A percentile compares a stretch with the other conserved stretches of the same genome.
Evolutionary conservation across 164 flowering plant species (phyloP).

Genomic region (Vitis vinifera): ASM3070453v1 NC_081818.1:26688501-26689000

Average conservation of each 20-base stretch:
- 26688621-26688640: constrained; percentile 81
- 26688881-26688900: constrained; percentile 73
- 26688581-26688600: background rate
- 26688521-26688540: no score
- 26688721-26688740: no score
- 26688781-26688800: no score
- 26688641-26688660: background rate
- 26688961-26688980: constrained; percentile 20
- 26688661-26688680: no score
- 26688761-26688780: no score
- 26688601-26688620: constrained; percentile 29
- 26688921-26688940: constrained; percentile 76
- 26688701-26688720: no score
- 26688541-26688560: no score
- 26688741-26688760: no score
- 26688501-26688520: no score
- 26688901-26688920: constrained; percentile 81
- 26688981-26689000: constrained; percentile 2
- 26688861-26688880: constrained; percentile 77
- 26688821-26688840: constrained; percentile 47
- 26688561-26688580: no score
- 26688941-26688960: constrained; percentile 48
- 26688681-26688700: no score
- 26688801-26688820: no score
- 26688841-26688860: constrained; percentile 90